Base-by-base conservation (phyloP, 768 basidiomycete genomes). In the Suillus alpinus region DNA sequence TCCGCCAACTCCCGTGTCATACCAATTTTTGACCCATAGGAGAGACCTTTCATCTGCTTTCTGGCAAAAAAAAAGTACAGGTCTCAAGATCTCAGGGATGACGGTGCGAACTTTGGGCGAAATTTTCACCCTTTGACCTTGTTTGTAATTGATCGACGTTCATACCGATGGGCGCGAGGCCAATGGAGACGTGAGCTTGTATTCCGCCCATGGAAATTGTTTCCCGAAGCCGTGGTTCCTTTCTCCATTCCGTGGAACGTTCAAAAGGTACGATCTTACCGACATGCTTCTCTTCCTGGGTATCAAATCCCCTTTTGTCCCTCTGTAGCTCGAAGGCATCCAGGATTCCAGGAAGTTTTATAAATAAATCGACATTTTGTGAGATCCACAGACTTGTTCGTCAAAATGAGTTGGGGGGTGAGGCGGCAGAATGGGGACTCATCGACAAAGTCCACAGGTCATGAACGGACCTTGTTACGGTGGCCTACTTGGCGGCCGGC, bases 1-100 rank as follows among this genome's bases (percentile, higher is more conserved):
- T 62, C 58, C 61, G 57, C 63, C 52, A 58, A 57, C 56, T 62
- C 56, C 65, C 59, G 53, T 65, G 57, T 44, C 58, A 58, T 50
- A 41, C 39, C 57, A 40, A 49, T 46, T 43, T 51, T 60, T 46
- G 23, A 9, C 26, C 46, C 51, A 32, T 49, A 56, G 49, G 46
- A 50, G 44, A 62, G 61, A 40, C 57, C 61, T 63, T 62, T 62
- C 36, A 59, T 62, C 57, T 55, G 62, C 6, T 49, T 36, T 46
- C 12, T 37, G 41, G 36, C 59, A 41, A 51, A 62, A 63, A 56
- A 62, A 63, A 55, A 58, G 50, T 55, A 63, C 60, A 18, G 32
- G 36, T 43, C 40, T 58, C 47, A 9, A 26, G 23, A 46, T 46
- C 16, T 53, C 56, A 55, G 60, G 58, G 56, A 44, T 41, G 32